These are phyloP conservation scores for Aspergillus saccharolyticus DNA, from an alignment of 495 filamentous ascomycete species.

Conservation along the genomic window DNA sequence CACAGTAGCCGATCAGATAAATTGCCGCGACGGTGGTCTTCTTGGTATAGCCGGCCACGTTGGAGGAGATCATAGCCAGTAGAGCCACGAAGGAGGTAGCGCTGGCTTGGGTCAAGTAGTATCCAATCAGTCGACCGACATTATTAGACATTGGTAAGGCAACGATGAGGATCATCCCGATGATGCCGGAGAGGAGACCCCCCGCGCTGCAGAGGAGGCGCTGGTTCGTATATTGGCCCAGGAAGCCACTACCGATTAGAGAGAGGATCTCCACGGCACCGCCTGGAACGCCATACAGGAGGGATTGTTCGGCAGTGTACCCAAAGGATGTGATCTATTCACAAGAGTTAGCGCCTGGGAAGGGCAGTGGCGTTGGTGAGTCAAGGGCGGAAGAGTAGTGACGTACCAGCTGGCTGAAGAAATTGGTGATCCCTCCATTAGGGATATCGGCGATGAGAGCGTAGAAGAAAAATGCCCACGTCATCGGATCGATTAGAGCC, in stretches of 20 bases:
- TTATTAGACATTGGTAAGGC: slow-evolving; percentile 56
- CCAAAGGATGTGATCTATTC: slow-evolving; percentile 38
- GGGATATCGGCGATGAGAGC: slow-evolving; percentile 59
- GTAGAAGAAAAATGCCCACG: slow-evolving; percentile 62
- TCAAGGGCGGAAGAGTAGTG: slow-evolving; percentile 6
- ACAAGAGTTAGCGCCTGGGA: not conserved
- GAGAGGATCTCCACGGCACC: slow-evolving; percentile 63
- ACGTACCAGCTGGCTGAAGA: slow-evolving; percentile 58
- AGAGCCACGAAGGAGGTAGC: slow-evolving; percentile 47
- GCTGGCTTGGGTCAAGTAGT: slow-evolving; percentile 57
- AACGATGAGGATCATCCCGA: slow-evolving; percentile 63
- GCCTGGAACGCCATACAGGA: slow-evolving; percentile 62
- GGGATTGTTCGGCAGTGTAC: slow-evolving; percentile 52
- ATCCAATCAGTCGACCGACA: slow-evolving; percentile 55
- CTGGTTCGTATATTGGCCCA: slow-evolving; percentile 54
- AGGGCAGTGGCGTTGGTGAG: slow-evolving; percentile 30
- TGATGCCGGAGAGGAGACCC: slow-evolving; percentile 32
- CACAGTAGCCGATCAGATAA: slow-evolving; percentile 64
- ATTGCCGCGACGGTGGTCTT: slow-evolving; percentile 68
- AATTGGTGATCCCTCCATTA: slow-evolving; percentile 66
- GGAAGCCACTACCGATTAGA: slow-evolving; percentile 53
- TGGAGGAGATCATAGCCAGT: slow-evolving; percentile 54
- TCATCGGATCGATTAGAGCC: slow-evolving; percentile 54
- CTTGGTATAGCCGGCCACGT: slow-evolving; percentile 70
- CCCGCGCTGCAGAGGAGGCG: slow-evolving; percentile 46